phyloP scores from a whole-genome alignment of 345 rosid genomes.

The Eutrema heterophyllum region DNA sequence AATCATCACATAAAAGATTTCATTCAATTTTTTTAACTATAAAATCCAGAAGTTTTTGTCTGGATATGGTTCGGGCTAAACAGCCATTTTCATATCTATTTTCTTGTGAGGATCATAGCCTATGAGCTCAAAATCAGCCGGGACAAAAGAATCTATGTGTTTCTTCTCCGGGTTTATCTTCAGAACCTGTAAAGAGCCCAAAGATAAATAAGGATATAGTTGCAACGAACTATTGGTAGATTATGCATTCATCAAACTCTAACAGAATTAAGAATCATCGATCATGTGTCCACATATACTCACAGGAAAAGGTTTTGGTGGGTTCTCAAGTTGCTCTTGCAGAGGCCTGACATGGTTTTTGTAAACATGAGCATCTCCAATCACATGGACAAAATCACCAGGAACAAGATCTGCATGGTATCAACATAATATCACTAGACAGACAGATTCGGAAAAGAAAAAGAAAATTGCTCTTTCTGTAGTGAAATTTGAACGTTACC shows the following conservation, averaged over 20 bases:
- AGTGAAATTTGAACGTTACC: conserved; percentile 37
- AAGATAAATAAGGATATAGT: neutral
- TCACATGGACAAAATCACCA: conserved; percentile 78
- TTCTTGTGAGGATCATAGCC: conserved; percentile 94
- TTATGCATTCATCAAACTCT: neutral
- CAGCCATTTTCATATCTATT: conserved; percentile 95
- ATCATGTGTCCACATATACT: conserved; percentile 17
- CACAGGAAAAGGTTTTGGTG: conserved; percentile 93
- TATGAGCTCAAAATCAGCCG: conserved; percentile 67
- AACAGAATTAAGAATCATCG: neutral
- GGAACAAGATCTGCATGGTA: conserved; percentile 63
- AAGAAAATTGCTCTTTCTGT: neutral
- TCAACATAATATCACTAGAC: neutral
- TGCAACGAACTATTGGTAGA: neutral
- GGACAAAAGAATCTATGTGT: conserved; percentile 70
- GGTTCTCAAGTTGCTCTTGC: conserved; percentile 86
- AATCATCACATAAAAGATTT: neutral
- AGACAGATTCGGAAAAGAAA: neutral
- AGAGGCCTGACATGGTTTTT: conserved; percentile 74
- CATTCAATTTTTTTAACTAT: neutral
- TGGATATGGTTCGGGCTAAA: neutral
- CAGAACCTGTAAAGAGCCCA: conserved; percentile 54
- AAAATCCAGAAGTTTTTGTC: neutral
- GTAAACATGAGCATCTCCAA: conserved; percentile 95
- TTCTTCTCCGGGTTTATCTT: conserved; percentile 85